phyloP scores from a whole-genome alignment of 2,329 filamentous ascomycete species.

The Beauveria varroae region DNA sequence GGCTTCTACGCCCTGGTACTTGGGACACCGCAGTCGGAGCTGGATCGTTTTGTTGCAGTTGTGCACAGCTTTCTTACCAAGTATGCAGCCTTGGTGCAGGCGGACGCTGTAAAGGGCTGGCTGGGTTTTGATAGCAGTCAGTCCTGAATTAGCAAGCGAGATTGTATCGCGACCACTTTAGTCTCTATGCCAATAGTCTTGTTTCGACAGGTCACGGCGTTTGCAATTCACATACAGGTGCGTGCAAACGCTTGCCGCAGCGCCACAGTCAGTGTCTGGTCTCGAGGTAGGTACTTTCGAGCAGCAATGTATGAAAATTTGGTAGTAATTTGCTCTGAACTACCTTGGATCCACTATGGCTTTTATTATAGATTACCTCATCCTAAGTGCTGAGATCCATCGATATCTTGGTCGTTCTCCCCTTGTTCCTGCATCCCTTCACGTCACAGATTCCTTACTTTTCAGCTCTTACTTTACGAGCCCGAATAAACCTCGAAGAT shows the following conservation, averaged over 20 bases:
- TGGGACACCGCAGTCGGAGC: constrained; percentile 29
- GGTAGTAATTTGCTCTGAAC: background rate
- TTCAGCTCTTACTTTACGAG: background rate
- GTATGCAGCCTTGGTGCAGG: constrained; percentile 15
- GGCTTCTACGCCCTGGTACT: constrained; percentile 35
- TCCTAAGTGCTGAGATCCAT: too few species aligned
- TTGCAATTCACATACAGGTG: background rate
- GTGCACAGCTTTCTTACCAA: constrained; percentile 28
- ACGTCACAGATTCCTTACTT: background rate
- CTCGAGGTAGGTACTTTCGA: too few species aligned
- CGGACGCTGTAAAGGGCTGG: background rate
- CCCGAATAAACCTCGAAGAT: background rate
- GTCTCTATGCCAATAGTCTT: background rate
- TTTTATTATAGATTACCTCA: too few species aligned
- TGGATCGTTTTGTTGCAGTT: constrained; percentile 32
- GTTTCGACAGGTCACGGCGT: background rate
- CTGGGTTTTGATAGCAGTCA: background rate
- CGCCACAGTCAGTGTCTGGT: too few species aligned
- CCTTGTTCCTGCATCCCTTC: background rate
- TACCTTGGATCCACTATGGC: background rate
- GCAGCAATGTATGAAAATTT: too few species aligned
- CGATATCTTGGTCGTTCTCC: too few species aligned
- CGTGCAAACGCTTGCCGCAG: background rate
- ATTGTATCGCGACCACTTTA: background rate
- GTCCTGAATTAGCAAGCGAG: too few species aligned